phyloP scores from a whole-genome alignment of 306 rosid genomes.

The Sindora glabra region DNA sequence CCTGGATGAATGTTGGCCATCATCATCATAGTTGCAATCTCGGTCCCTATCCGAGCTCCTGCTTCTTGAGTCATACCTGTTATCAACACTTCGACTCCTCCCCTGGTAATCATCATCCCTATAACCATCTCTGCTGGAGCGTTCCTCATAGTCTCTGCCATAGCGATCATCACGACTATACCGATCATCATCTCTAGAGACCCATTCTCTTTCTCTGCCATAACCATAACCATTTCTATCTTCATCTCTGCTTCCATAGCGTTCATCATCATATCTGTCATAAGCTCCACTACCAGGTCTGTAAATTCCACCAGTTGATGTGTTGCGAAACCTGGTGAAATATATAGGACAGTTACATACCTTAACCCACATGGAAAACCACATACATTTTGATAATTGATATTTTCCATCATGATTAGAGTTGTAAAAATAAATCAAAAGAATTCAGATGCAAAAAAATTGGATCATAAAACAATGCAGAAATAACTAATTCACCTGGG shows the following conservation, averaged over 20 bases:
- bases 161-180: slow-evolving; percentile 72
- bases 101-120: slow-evolving; percentile 71
- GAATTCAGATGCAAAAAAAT: neutral
- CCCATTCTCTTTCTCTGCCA: slow-evolving; percentile 83
- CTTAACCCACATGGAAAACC: slow-evolving; percentile 4
- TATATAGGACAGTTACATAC: slow-evolving; percentile 18
- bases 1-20: slow-evolving; percentile 90
- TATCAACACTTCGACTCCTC: no score
- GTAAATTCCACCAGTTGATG: slow-evolving; percentile 69
- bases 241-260: slow-evolving; percentile 62
- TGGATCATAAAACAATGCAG: neutral
- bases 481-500: neutral
- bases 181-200: slow-evolving; percentile 73
- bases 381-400: neutral
- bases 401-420: neutral
- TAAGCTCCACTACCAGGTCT: slow-evolving; percentile 62
- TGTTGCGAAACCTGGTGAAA: slow-evolving; percentile 63
- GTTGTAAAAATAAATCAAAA: neutral
- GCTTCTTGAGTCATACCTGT: slow-evolving; percentile 67
- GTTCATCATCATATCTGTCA: slow-evolving; percentile 78
- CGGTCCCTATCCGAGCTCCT: slow-evolving; percentile 77
- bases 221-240: slow-evolving; percentile 60
- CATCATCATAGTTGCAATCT: slow-evolving; percentile 59
- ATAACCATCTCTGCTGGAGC: slow-evolving; percentile 62
- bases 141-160: slow-evolving; percentile 76